Evolutionary conservation across 352 stramenopile species (phyloP).

Genomic region (Phytophthora cactorum): DNA sequence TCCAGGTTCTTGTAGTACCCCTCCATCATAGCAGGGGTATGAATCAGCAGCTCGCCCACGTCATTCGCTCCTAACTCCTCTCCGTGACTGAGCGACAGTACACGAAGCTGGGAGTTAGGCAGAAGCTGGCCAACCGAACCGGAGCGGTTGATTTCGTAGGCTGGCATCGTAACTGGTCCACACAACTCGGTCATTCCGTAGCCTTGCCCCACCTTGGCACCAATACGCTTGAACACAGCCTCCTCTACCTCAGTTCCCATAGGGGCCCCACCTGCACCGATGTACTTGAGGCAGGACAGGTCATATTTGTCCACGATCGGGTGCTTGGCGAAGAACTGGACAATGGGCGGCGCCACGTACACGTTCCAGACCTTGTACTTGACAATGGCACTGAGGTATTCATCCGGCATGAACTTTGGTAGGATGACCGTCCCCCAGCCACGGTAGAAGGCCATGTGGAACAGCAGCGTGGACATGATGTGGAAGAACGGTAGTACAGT

Average conservation of each 20-base stretch:
- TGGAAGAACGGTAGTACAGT: conserved; percentile 92
- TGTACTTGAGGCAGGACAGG: conserved; percentile 66
- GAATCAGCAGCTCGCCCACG: conserved; percentile 77
- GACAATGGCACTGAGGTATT: conserved; percentile 82
- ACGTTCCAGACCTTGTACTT: conserved; percentile 63
- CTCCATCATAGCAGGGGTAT: conserved; percentile 43
- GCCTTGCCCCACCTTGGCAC: conserved; percentile 48
- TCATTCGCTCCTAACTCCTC: conserved; percentile 37
- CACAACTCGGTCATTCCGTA: conserved; percentile 74
- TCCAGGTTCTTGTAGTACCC: conserved; percentile 76
- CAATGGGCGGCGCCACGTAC: conserved; percentile 86
- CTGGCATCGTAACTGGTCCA: conserved; percentile 56
- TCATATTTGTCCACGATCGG: conserved; percentile 92
- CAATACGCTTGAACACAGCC: conserved; percentile 63
- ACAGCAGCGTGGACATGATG: conserved; percentile 84
- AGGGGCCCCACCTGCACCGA: conserved; percentile 85
- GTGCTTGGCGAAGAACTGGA: conserved; percentile 82
- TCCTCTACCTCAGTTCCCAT: conserved; percentile 78
- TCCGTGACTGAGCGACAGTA: conserved; percentile 43
- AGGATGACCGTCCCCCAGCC: conserved; percentile 80
- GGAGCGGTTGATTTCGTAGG: conserved; percentile 31
- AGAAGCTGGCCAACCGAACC: conserved; percentile 45
- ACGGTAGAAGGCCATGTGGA: conserved; percentile 73
- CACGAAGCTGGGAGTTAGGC: conserved; percentile 43
- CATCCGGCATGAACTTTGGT: conserved; percentile 84